These are phyloP conservation scores for Nemania diffusa DNA, from an alignment of 2,329 filamentous ascomycete species.

Conservation along the genomic window DNA sequence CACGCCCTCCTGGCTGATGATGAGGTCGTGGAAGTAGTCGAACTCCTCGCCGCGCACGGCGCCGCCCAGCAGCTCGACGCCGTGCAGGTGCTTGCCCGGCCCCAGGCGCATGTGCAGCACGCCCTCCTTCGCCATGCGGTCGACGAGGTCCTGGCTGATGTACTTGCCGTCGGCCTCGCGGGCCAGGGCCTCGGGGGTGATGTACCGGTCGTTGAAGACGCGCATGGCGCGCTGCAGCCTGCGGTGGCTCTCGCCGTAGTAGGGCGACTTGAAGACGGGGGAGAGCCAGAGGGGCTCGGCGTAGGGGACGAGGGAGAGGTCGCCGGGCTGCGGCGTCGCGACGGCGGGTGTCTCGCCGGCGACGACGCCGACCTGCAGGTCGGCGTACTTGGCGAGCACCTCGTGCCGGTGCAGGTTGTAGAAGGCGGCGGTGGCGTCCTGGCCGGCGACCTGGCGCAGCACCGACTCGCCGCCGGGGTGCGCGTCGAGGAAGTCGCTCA, in stretches of 20 bases:
- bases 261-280: conserved; percentile 79
- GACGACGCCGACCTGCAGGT: conserved; percentile 79
- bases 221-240: conserved; percentile 75
- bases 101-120: conserved; percentile 85
- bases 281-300: conserved; percentile 86
- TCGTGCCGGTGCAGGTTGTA: conserved; percentile 94
- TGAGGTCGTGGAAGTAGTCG: conserved; percentile 87
- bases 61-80: conserved; percentile 73
- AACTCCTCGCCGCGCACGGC: conserved; percentile 81
- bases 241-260: conserved; percentile 80
- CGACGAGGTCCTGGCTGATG: conserved; percentile 77
- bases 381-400: conserved; percentile 82
- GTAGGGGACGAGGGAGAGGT: conserved; percentile 82
- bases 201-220: conserved; percentile 76
- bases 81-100: conserved; percentile 83
- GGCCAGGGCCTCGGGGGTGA: conserved; percentile 78
- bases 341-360: conserved; percentile 80
- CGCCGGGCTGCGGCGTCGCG: conserved; percentile 74
- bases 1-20: conserved; percentile 77
- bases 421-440: conserved; percentile 83
- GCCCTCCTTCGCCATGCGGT: conserved; percentile 78
- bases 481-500: conserved; percentile 84
- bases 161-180: conserved; percentile 79
- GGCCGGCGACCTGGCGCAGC: conserved; percentile 81
- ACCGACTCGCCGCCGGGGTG: conserved; percentile 86